These are phyloP conservation scores for Galeopsis tetrahit DNA, from an alignment of 257 asterid genomes.

Conservation along the genomic window DNA sequence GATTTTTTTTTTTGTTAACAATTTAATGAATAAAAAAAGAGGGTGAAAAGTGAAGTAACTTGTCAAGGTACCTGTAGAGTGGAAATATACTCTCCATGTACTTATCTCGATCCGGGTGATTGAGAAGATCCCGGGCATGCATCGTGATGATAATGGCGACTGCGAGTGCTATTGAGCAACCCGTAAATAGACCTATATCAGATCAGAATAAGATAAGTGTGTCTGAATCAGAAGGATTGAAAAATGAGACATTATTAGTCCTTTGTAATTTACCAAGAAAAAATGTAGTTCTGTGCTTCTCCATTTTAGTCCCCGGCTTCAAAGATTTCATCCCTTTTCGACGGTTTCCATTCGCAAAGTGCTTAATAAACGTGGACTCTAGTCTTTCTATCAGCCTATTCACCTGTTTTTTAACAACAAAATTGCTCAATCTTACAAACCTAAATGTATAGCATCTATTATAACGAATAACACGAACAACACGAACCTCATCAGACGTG, in stretches of 20 bases:
- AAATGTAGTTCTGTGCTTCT: conserved; percentile 72
- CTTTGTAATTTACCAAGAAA: conserved; percentile 53
- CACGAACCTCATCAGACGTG: conserved; percentile 76
- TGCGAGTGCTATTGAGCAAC: conserved; percentile 72
- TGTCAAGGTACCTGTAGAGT: conserved; percentile 65
- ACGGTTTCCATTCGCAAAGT: conserved; percentile 78
- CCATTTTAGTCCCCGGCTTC: conserved; percentile 64
- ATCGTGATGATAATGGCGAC: conserved; percentile 48
- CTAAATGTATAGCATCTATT: neutral
- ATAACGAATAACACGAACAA: conserved; percentile 38
- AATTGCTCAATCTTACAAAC: neutral
- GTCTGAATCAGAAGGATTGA: neutral
- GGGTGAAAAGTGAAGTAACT: neutral
- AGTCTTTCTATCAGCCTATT: conserved; percentile 57
- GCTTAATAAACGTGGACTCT: conserved; percentile 71
- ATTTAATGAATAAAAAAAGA: neutral
- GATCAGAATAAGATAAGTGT: neutral
- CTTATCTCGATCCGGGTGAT: conserved; percentile 40
- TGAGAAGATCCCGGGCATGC: conserved; percentile 58
- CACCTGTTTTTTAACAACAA: conserved; percentile 43
- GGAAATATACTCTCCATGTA: conserved; percentile 83
- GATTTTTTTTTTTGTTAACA: neutral
- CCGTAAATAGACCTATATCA: conserved; percentile 66
- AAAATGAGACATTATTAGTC: neutral
- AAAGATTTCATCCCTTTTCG: conserved; percentile 67